Percentiles rank a stretch among this genome's conserved stretches.
Evolutionary conservation across 2,329 filamentous ascomycete genomes (phyloP).

Genomic region (Capronia epimyces): DNA sequence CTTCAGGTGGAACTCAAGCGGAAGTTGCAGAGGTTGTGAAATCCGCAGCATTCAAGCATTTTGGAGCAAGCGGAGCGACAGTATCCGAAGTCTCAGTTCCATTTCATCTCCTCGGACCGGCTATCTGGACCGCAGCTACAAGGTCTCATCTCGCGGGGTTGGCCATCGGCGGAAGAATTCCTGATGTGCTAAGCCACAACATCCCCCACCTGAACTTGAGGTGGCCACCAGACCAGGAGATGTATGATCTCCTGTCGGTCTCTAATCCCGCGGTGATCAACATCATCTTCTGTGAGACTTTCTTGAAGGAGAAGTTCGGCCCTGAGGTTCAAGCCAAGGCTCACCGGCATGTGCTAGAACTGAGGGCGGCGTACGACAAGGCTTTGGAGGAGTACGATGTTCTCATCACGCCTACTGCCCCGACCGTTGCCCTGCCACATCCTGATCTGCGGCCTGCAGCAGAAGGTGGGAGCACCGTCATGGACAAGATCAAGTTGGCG

Average conservation of each 20-base stretch:
- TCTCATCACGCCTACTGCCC: constrained; percentile 46
- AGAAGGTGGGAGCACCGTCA: constrained; percentile 32
- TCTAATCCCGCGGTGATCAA: constrained; percentile 45
- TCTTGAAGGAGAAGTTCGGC: constrained; percentile 32
- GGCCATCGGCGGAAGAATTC: constrained; percentile 31
- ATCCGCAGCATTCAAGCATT: constrained; percentile 35
- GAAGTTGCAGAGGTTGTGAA: constrained; percentile 38
- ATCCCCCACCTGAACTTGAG: constrained; percentile 32
- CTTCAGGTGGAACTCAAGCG: constrained; percentile 36
- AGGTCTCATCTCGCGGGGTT: constrained; percentile 34
- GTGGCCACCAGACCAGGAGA: constrained; percentile 39
- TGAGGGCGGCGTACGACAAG: constrained; percentile 46
- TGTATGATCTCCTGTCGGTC: constrained; percentile 42
- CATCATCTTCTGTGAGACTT: constrained; percentile 39
- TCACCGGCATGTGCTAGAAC: constrained; percentile 43
- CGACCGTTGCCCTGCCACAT: constrained; percentile 43
- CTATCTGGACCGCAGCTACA: constrained; percentile 46
- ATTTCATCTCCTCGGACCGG: constrained; percentile 43
- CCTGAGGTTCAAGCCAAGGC: constrained; percentile 42
- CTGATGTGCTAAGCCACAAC: constrained; percentile 33
- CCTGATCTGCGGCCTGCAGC: constrained; percentile 28
- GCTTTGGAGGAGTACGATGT: constrained; percentile 45
- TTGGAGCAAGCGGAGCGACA: constrained; percentile 40
- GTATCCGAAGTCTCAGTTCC: constrained; percentile 46
- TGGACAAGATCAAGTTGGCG: constrained; percentile 41